Evolutionary conservation across 208 protist genomes (phyloP), one percentile per base, ranked within the genome.

Genomic region (Strigomonas culicis): DNA sequence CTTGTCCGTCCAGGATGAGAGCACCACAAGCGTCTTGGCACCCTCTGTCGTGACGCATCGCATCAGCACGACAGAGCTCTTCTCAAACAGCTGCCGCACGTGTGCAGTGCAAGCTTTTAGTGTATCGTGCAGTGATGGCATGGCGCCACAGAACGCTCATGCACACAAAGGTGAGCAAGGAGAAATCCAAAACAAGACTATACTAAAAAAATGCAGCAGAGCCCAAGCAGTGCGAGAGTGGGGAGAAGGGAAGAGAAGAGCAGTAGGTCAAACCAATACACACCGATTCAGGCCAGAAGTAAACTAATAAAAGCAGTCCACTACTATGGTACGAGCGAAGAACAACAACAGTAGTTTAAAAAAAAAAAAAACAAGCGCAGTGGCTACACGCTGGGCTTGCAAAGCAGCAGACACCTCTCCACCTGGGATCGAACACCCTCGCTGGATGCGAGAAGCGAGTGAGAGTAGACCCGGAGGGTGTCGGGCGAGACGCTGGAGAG

Each of bases 391-490:
- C 24, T 31, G 6, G 22, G 30, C 28, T 10, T 32, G 7, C 32
- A 17, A 1, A 39, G 24, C n/a, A 27, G 27, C 1, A 28, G 39
- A 31, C 13, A 15, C 21, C 32, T 1, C 22, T 43, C 21, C 44
- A 30, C 34, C 32, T 51, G 77, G 66, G 13, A 69, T 61, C 34
- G 3, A 17, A 44, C 11, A 1, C 19, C 39, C 13, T 4, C 39
- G 15, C 11, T 2, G 10, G 39, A 44, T 44, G 39, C 39, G 15
- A 91, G 50, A 32, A 86, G 66, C 2, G 67, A 66, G 34, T 92
- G 79, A 24, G 63, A 77, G 62, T 92, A 92, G 34, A 88, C 74
- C 1, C 85, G 81, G 27, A 92, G 34, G 4, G 77, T 86, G 67
- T 88, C 77, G 0, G 81, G 22, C 1, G 75, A 27, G 43, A 88